Percentiles rank a stretch among this genome's conserved stretches.
Evolutionary conservation across 73 alveolate genomes (phyloP).

Genomic region (Paramecium octaurelia): DNA sequence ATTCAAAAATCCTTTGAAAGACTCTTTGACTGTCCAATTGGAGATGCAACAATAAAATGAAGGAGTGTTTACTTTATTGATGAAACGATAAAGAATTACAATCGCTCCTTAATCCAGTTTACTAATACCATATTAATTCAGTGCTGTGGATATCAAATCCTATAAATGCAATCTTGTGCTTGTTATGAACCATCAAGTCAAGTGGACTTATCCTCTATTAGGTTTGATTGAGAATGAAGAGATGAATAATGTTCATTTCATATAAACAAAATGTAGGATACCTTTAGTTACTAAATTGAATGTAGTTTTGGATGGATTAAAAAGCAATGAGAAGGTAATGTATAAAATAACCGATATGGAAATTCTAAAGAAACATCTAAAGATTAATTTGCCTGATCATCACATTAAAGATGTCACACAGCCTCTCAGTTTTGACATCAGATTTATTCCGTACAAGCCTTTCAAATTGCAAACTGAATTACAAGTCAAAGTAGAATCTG

Average conservation of each 20-base stretch:
- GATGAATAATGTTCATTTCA: conserved; percentile 82
- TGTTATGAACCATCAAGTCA: conserved; percentile 76
- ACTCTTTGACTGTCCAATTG: conserved; percentile 72
- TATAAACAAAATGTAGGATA: conserved; percentile 19
- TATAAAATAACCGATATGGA: conserved; percentile 14
- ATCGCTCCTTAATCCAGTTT: conserved; percentile 84
- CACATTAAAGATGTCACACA: background rate
- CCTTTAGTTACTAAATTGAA: background rate
- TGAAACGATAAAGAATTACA: conserved; percentile 79
- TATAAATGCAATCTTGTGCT: conserved; percentile 78
- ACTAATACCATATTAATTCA: conserved; percentile 87
- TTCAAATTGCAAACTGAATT: conserved; percentile 89
- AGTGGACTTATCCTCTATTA: conserved; percentile 91
- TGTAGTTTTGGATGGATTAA: background rate
- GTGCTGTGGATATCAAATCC: conserved; percentile 84
- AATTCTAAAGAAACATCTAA: conserved; percentile 11
- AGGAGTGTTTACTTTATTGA: conserved; percentile 71
- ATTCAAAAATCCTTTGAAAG: conserved; percentile 93
- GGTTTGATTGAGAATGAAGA: conserved; percentile 92
- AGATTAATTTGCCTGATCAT: background rate
- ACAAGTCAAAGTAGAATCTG: conserved; percentile 84
- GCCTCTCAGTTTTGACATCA: background rate
- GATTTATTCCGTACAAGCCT: conserved; percentile 90
- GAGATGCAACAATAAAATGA: conserved; percentile 77
- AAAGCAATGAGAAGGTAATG: conserved; percentile 5